A percentile compares a stretch with the other conserved stretches of the same genome.
phyloP scores from a whole-genome alignment of 805 yeast genomes.

The Candida easanensis region DNA sequence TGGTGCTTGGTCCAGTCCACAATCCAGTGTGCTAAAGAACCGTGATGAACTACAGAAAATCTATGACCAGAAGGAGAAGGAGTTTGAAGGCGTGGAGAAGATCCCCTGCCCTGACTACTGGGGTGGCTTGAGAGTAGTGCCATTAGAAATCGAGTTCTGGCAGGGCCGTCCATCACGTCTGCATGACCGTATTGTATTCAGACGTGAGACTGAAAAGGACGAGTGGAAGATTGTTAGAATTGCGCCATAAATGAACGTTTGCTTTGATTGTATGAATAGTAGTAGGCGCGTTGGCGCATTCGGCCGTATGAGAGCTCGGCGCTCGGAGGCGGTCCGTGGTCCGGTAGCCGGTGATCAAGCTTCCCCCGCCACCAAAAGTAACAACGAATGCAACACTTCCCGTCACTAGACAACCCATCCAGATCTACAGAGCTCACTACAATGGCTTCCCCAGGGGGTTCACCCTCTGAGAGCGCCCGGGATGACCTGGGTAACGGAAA shows the following conservation, averaged over 20 bases:
- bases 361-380: too few species aligned
- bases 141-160: conserved; percentile 94
- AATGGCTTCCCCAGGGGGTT: background rate
- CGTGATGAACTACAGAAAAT: conserved; percentile 63
- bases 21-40: conserved; percentile 55
- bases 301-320: too few species aligned
- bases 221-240: conserved; percentile 68
- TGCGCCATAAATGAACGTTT: conserved; percentile 50
- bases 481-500: background rate
- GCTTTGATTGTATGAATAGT: background rate
- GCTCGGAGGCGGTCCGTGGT: too few species aligned
- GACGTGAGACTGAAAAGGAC: conserved; percentile 48
- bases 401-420: too few species aligned
- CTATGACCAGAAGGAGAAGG: conserved; percentile 45
- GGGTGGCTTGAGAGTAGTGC: conserved; percentile 92
- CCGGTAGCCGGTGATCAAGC: too few species aligned
- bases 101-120: conserved; percentile 91
- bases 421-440: too few species aligned
- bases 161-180: conserved; percentile 89
- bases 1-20: conserved; percentile 98
- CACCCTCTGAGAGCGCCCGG: background rate
- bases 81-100: conserved; percentile 58
- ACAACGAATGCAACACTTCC: background rate
- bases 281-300: too few species aligned
- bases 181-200: conserved; percentile 82